Base-by-base conservation (phyloP, 257 asterid species). In the Perilla frutescens region DNA sequence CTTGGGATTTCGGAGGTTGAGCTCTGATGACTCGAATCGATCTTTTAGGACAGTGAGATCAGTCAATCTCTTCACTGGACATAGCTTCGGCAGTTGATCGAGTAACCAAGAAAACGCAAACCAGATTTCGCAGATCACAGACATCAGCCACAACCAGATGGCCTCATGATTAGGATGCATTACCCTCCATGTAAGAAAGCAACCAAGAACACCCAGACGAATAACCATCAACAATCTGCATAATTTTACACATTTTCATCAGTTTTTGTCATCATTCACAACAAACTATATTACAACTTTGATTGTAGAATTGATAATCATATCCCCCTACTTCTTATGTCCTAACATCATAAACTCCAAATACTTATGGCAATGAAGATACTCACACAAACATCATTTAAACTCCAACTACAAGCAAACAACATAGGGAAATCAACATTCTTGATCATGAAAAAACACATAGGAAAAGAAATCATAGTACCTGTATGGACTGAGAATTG, bases 61-160 rank as follows among this genome's bases (percentile, higher is more conserved):
- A 3, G 93, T 91, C 20, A 88, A 84, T 56, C 98, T 82, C 76
- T 81, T 91, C 29, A 93, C 98, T 0, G 97, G 97, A 58, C 97
- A 93, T 45, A 91, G 87, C 81, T 93, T 93, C 3, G 98, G 98
- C 0, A 91, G 81, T 77, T 89, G 97, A 76, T 93, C 98, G 40
- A 93, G 97, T 68, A 93, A 55, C 98, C 98, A 94, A 2, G 97
- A 94, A 37, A 89, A 65, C 0, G 97, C 98, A 58, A 94, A 94
- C 98, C 98, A 94, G 26, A 91, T 81, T 70, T 94, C 98, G 71
- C 98, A 91, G 8, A 90, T 68, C 1, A 94, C 93, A 5, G 97
- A 91, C 96, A 94, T 90, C 45, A 90, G 9, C 98, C 98, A 94
- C 29, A 93, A 50, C 96, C 98, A 91, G 83, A 89, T 75, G 10